Conservation (phyloP, 1,284 basidiomycete species). For the Leccinum subrobustum region DNA sequence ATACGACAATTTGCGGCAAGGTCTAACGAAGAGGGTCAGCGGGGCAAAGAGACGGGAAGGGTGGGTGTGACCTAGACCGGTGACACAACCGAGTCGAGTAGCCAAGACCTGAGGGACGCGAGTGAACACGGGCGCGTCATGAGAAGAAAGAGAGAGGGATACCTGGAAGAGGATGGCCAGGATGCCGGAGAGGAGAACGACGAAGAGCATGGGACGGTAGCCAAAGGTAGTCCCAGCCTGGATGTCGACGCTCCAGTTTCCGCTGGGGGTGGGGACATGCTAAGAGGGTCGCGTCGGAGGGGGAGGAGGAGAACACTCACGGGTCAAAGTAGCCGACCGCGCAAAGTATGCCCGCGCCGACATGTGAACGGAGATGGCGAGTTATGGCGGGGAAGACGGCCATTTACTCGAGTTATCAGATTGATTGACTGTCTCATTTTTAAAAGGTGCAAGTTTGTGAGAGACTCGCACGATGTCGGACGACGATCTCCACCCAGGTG, state of each 20-base stretch:
- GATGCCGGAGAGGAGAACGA: constrained; percentile 82
- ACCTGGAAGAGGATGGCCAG: constrained; percentile 81
- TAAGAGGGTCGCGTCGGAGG: background rate
- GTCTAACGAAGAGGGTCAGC: constrained; percentile 39
- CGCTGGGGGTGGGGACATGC: constrained; percentile 36
- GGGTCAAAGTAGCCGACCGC: constrained; percentile 69
- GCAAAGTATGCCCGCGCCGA: constrained; percentile 57
- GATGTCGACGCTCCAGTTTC: constrained; percentile 77
- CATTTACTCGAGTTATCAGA: background rate
- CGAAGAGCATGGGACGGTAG: constrained; percentile 78
- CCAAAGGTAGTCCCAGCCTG: constrained; percentile 77
- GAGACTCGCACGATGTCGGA: constrained; percentile 46
- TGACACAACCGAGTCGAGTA: constrained; percentile 65
- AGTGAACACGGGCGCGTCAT: background rate
- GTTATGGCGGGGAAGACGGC: background rate
- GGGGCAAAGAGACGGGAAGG: background rate
- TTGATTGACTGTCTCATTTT: background rate
- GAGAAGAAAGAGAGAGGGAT: background rate
- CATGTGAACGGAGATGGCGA: constrained; percentile 52
- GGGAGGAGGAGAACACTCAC: background rate
- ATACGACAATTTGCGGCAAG: constrained; percentile 75
- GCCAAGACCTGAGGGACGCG: constrained; percentile 49
- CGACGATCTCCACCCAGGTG: constrained; percentile 70
- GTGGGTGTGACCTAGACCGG: constrained; percentile 54
- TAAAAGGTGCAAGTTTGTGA: background rate